Evolutionary conservation across 495 filamentous ascomycete species (phyloP).

Genomic region (Cryomyces antarcticus): DNA sequence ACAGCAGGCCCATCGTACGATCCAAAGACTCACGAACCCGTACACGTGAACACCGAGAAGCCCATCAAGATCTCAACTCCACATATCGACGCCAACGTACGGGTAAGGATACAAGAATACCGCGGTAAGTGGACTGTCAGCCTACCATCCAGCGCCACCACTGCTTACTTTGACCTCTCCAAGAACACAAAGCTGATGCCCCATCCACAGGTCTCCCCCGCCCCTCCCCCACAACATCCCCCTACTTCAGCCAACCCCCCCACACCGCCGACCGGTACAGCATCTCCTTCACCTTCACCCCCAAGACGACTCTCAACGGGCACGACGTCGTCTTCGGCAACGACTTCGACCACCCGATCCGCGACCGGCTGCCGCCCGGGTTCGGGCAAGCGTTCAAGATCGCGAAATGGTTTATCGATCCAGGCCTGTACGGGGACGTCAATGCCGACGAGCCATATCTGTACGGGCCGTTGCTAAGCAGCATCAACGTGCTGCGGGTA

Average conservation of each 20-base stretch:
- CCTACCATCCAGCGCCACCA: not conserved
- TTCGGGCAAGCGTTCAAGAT: conserved; percentile 64
- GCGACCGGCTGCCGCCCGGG: conserved; percentile 67
- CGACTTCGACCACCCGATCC: conserved; percentile 75
- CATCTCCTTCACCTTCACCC: conserved; percentile 55
- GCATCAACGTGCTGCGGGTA: conserved; percentile 48
- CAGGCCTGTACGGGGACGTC: conserved; percentile 66
- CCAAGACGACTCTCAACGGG: conserved; percentile 42
- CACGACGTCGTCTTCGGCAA: conserved; percentile 74
- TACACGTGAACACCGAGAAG: conserved; percentile 49
- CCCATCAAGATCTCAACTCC: conserved; percentile 36
- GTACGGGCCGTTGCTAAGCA: conserved; percentile 54
- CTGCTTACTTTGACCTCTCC: not conserved
- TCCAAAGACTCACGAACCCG: conserved; percentile 35
- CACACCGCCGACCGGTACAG: conserved; percentile 64
- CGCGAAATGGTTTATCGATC: conserved; percentile 73
- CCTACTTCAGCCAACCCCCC: conserved; percentile 51
- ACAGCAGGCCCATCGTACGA: conserved; percentile 61
- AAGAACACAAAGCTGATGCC: not conserved
- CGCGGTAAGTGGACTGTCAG: conserved; percentile 21
- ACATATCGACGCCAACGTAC: conserved; percentile 36
- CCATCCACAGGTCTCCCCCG: conserved; percentile 10
- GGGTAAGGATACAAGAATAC: conserved; percentile 49
- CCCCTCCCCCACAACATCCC: conserved; percentile 23
- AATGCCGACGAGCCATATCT: conserved; percentile 74